Conservation (phyloP, 148 eudicot species). For the Silene latifolia region DNA sequence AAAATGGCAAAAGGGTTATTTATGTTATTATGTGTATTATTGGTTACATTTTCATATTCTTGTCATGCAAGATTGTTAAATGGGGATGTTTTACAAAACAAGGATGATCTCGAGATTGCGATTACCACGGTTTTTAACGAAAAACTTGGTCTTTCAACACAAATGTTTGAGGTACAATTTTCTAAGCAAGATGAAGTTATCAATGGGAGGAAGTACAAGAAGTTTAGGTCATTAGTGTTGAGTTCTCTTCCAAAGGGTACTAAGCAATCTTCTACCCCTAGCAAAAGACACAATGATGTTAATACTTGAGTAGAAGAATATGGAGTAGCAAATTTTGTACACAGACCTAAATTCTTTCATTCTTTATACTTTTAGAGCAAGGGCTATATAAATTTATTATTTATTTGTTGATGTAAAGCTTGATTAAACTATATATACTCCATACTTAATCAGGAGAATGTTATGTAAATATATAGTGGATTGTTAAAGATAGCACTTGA, state of each 20-base stretch:
- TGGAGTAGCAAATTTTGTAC: background rate
- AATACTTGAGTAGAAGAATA: background rate
- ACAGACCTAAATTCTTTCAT: conserved; percentile 17
- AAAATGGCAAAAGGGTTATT: conserved; percentile 16
- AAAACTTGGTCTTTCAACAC: conserved; percentile 3
- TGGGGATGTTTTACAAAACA: background rate
- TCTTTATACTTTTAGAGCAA: background rate
- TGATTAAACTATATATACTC: background rate
- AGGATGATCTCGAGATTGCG: background rate
- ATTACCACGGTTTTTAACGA: background rate
- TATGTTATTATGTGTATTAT: background rate
- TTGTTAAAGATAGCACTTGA: no score
- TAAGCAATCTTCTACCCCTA: conserved; percentile 13
- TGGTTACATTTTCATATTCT: conserved; percentile 7
- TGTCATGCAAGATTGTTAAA: conserved; percentile 28
- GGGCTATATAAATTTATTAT: background rate
- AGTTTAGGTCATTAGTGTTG: conserved; percentile 25
- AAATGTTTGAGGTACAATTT: background rate
- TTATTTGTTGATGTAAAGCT: background rate
- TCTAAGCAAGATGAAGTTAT: background rate
- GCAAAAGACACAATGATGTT: conserved; percentile 28
- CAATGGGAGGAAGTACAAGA: conserved; percentile 4
- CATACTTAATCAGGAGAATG: background rate
- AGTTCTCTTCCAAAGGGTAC: conserved; percentile 29
- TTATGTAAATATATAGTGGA: background rate